These are phyloP conservation scores for Circinella umbellata DNA, from an alignment of 371 early-diverging fungal genomes.

Conservation along the genomic window DNA sequence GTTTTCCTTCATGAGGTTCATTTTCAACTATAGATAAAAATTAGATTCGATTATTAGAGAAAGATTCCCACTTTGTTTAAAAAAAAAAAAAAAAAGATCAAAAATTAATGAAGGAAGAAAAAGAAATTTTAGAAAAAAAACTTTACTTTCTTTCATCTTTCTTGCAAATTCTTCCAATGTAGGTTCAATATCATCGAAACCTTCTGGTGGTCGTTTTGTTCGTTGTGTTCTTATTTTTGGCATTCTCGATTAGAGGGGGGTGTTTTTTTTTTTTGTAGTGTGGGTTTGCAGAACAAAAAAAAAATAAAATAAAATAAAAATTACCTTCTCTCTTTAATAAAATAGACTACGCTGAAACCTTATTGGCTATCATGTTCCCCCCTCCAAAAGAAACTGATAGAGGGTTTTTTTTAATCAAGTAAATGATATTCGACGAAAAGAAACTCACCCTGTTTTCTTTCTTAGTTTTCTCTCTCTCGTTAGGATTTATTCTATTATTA, in stretches of 20 bases:
- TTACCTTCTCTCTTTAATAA: too few relatives aligned
- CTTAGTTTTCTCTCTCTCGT: too few relatives aligned
- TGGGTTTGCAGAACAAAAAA: background rate
- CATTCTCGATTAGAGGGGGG: conserved; percentile 43
- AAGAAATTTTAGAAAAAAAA: conserved; percentile 18
- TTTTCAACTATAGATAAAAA: conserved; percentile 85
- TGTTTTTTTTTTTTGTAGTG: conserved; percentile 5
- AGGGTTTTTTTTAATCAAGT: too few relatives aligned
- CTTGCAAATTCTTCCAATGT: conserved; percentile 88
- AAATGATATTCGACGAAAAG: too few relatives aligned
- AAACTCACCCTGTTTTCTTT: too few relatives aligned
- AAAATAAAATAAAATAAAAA: too few relatives aligned
- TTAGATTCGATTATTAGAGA: too few relatives aligned
- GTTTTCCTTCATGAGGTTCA: conserved; percentile 94
- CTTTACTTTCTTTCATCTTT: conserved; percentile 95
- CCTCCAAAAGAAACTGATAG: too few relatives aligned
- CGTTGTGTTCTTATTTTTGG: conserved; percentile 80
- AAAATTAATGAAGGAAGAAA: background rate
- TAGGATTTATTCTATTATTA: too few relatives aligned
- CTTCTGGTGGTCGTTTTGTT: conserved; percentile 90
- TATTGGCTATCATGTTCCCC: too few relatives aligned
- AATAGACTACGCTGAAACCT: too few relatives aligned
- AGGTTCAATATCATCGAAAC: conserved; percentile 96
- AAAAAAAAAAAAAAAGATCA: conserved; percentile 13
- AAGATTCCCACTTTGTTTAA: background rate